phyloP scores from a whole-genome alignment of 495 filamentous ascomycete species.

The Penicillium verhagenii region DNA sequence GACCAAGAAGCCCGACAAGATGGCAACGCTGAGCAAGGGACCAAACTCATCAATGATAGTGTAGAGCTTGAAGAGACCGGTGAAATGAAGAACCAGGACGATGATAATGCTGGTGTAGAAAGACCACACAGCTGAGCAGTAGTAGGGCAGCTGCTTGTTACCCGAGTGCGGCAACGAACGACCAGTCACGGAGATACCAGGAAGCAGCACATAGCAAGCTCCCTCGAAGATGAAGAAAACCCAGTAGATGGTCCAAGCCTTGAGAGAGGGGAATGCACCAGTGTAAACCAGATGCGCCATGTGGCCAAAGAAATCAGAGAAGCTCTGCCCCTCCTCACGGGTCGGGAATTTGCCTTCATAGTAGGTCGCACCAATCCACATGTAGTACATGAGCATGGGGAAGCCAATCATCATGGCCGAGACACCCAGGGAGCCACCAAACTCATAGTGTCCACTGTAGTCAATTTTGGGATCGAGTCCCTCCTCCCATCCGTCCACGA shows the following conservation, averaged over 20 bases:
- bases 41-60: conserved; percentile 96
- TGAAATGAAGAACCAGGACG: conserved; percentile 68
- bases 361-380: conserved; percentile 95
- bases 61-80: conserved; percentile 84
- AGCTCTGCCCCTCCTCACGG: conserved; percentile 63
- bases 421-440: conserved; percentile 79
- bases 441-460: conserved; percentile 78
- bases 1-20: conserved; percentile 80
- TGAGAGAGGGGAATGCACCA: conserved; percentile 73
- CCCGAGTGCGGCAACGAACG: conserved; percentile 81
- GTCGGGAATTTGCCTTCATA: conserved; percentile 80
- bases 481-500: conserved; percentile 66
- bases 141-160: conserved; percentile 84
- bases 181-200: conserved; percentile 78
- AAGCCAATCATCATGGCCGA: conserved; percentile 87
- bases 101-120: conserved; percentile 83
- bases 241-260: conserved; percentile 94
- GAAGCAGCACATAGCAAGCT: conserved; percentile 75
- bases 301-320: conserved; percentile 64
- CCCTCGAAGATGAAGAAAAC: conserved; percentile 81
- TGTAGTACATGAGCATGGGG: conserved; percentile 94
- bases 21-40: conserved; percentile 83
- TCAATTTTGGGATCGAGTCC: conserved; percentile 77
- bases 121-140: conserved; percentile 84
- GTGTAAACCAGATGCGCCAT: conserved; percentile 69